Evolutionary conservation across 345 rosid species (phyloP).

Genomic region (Pelargonium nanum): DNA sequence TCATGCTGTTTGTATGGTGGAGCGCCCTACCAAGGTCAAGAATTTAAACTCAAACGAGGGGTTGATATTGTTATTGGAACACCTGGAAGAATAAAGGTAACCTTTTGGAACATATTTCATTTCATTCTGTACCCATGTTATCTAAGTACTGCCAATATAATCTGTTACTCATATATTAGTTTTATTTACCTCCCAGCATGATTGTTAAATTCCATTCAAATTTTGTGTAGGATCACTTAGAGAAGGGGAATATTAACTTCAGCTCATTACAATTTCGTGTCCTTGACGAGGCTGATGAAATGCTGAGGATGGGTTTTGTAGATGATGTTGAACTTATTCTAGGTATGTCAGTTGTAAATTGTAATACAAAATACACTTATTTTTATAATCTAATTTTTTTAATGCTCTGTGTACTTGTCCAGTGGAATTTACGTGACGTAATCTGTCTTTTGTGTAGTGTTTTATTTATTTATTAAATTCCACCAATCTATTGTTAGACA

Average conservation of each 20-base stretch:
- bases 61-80: constrained; percentile 90
- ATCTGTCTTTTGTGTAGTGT: too few species aligned
- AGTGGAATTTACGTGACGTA: too few species aligned
- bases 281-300: constrained; percentile 98
- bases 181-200: neutral
- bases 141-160: neutral
- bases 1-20: constrained; percentile 94
- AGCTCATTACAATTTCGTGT: constrained; percentile 70
- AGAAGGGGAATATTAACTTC: constrained; percentile 57
- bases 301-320: constrained; percentile 97
- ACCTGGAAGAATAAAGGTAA: constrained; percentile 91
- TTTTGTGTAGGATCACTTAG: constrained; percentile 65
- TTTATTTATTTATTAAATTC: too few species aligned
- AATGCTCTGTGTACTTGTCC: too few species aligned
- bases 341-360: constrained; percentile 26
- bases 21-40: constrained; percentile 55
- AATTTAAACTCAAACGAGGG: constrained; percentile 57
- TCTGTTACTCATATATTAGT: neutral
- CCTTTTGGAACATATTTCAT: neutral
- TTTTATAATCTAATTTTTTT: neutral
- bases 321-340: constrained; percentile 93
- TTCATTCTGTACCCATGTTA: neutral
- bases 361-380: neutral
- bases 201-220: neutral
- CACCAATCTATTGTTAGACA: neutral